Conservation (phyloP, 352 stramenopile genomes). For the Pseudoperonospora humuli region DNA sequence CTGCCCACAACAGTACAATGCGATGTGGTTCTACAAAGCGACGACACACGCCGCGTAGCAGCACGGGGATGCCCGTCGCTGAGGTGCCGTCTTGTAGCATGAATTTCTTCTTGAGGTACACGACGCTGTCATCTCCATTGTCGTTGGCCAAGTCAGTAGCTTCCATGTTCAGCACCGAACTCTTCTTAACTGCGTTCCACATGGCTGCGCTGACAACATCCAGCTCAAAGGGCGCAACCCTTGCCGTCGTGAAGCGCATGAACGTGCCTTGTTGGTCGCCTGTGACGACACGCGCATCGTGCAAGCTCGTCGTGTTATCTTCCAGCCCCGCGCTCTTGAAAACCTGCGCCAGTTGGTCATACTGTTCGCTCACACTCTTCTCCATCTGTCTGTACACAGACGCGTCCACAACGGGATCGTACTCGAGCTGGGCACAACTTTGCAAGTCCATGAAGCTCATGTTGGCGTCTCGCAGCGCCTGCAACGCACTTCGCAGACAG, state of each 20-base stretch:
- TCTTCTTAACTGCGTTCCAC: conserved; percentile 15
- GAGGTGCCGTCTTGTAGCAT: conserved; percentile 15
- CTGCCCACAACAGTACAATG: conserved; percentile 26
- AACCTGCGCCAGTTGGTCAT: conserved; percentile 16
- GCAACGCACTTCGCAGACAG: conserved; percentile 11
- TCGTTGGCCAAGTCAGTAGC: neutral
- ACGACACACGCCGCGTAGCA: conserved; percentile 24
- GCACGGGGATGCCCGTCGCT: conserved; percentile 11
- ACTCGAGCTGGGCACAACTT: conserved; percentile 10
- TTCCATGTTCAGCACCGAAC: conserved; percentile 13
- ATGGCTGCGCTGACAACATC: conserved; percentile 18
- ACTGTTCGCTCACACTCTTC: conserved; percentile 13
- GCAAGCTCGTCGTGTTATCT: conserved; percentile 9
- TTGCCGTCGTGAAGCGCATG: conserved; percentile 24
- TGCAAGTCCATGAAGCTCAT: neutral
- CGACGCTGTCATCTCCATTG: conserved; percentile 1
- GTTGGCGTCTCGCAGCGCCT: conserved; percentile 7
- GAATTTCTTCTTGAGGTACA: conserved; percentile 24
- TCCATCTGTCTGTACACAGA: conserved; percentile 17
- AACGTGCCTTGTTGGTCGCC: conserved; percentile 19
- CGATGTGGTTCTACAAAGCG: conserved; percentile 18
- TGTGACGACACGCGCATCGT: conserved; percentile 17
- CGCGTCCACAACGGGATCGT: conserved; percentile 19
- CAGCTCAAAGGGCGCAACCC: conserved; percentile 20
- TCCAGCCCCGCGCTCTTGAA: conserved; percentile 23